Percentiles rank a stretch among this genome's conserved stretches.
Evolutionary conservation across 495 filamentous ascomycete genomes (phyloP).

Genomic region (Penicillium flavigenum): DNA sequence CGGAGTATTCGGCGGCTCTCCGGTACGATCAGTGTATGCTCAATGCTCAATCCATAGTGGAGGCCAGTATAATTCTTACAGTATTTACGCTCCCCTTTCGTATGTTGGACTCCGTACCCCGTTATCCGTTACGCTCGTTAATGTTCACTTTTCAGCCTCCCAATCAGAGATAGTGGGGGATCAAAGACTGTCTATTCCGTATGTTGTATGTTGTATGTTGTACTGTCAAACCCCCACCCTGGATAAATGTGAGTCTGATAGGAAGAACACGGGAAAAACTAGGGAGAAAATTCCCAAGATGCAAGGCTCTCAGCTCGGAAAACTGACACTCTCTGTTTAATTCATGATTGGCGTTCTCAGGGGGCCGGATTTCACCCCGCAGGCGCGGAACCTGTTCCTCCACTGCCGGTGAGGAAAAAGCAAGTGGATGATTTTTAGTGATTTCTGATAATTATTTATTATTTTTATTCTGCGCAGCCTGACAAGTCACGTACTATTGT

Average conservation of each 20-base stretch:
- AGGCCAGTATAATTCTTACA: background rate
- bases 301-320: constrained; percentile 42
- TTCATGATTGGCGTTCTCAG: constrained; percentile 33
- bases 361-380: constrained; percentile 32
- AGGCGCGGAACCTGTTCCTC: constrained; percentile 32
- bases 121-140: background rate
- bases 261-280: constrained; percentile 18
- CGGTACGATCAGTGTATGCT: constrained; percentile 13
- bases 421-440: background rate
- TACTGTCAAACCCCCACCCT: background rate
- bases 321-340: constrained; percentile 17
- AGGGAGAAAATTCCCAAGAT: constrained; percentile 8
- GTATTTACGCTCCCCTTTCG: background rate
- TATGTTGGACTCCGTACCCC: no score
- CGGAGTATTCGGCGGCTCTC: constrained; percentile 33
- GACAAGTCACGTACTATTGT: no score
- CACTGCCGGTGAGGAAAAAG: constrained; percentile 18
- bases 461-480: background rate
- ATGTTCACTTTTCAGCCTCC: constrained; percentile 1
- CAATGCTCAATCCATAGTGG: background rate
- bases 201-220: no score
- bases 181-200: background rate
- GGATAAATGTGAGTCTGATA: constrained; percentile 14
- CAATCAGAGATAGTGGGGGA: background rate
- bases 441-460: background rate